These are phyloP conservation scores for Nigrospora sphaerica DNA, from an alignment of 2,329 filamentous ascomycete genomes.

Conservation along the genomic window DNA sequence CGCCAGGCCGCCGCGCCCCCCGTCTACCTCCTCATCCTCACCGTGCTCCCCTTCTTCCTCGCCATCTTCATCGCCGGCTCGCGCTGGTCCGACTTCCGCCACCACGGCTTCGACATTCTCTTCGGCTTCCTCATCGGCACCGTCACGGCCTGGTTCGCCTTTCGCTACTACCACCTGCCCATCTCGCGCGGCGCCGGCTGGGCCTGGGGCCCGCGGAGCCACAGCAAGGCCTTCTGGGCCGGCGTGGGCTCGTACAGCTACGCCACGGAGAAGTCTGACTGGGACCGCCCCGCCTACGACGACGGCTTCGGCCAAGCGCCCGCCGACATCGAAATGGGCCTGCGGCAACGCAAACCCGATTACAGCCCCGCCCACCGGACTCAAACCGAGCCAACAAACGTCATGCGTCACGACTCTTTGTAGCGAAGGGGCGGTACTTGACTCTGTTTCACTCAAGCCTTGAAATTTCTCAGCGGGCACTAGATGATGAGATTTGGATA, in stretches of 20 bases:
- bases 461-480: too few species aligned
- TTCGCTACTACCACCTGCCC: slow-evolving; percentile 81
- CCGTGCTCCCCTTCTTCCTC: slow-evolving; percentile 63
- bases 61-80: slow-evolving; percentile 80
- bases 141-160: slow-evolving; percentile 63
- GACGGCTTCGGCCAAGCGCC: slow-evolving; percentile 10
- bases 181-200: slow-evolving; percentile 74
- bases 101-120: slow-evolving; percentile 88
- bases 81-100: slow-evolving; percentile 81
- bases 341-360: slow-evolving; percentile 8
- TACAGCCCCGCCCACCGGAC: too few species aligned
- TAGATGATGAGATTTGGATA: too few species aligned
- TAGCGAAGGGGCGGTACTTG: too few species aligned
- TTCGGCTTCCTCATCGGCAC: slow-evolving; percentile 77
- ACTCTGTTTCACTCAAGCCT: too few species aligned
- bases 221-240: slow-evolving; percentile 70
- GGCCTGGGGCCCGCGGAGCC: slow-evolving; percentile 77
- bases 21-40: slow-evolving; percentile 65
- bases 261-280: slow-evolving; percentile 35
- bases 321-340: slow-evolving; percentile 19
- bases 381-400: neutral
- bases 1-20: slow-evolving; percentile 77
- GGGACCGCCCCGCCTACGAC: slow-evolving; percentile 12
- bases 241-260: slow-evolving; percentile 59
- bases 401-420: neutral